Evolutionary conservation across 768 basidiomycete species (phyloP).

Genomic region (Boletus rubescentipes): DNA sequence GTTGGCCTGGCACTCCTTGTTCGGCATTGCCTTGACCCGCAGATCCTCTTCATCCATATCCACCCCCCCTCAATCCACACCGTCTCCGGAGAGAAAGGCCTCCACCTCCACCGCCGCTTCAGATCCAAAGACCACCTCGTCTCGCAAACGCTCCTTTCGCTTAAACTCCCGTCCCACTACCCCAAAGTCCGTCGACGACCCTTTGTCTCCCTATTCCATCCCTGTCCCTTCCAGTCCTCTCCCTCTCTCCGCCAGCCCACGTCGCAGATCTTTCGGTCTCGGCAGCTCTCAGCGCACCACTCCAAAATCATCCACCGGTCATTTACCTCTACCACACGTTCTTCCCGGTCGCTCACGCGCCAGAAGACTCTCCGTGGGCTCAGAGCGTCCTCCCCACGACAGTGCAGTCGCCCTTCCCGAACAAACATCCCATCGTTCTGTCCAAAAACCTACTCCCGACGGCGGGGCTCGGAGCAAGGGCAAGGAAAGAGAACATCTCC

Average conservation of each 20-base stretch:
- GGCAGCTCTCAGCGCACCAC: slow-evolving; percentile 27
- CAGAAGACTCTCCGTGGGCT: slow-evolving; percentile 29
- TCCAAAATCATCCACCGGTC: slow-evolving; percentile 29
- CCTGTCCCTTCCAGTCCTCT: slow-evolving; percentile 31
- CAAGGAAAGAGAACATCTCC: slow-evolving; percentile 23
- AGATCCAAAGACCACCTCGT: slow-evolving; percentile 12
- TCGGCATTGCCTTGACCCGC: slow-evolving; percentile 31
- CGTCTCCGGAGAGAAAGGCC: slow-evolving; percentile 20
- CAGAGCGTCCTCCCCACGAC: slow-evolving; percentile 32
- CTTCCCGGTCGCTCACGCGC: slow-evolving; percentile 22
- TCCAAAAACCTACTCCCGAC: slow-evolving; percentile 17
- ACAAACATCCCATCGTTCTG: slow-evolving; percentile 15
- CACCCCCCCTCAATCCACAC: slow-evolving; percentile 14
- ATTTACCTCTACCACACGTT: slow-evolving; percentile 27
- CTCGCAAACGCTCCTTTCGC: slow-evolving; percentile 34
- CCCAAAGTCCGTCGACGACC: slow-evolving; percentile 27
- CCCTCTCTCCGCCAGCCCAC: slow-evolving; percentile 34
- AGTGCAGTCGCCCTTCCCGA: slow-evolving; percentile 34
- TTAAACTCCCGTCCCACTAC: slow-evolving; percentile 30
- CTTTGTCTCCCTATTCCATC: slow-evolving; percentile 18
- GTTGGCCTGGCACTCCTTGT: slow-evolving; percentile 22
- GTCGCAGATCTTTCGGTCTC: slow-evolving; percentile 33
- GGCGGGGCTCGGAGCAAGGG: slow-evolving; percentile 23
- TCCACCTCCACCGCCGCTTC: slow-evolving; percentile 27
- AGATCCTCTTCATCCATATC: slow-evolving; percentile 24